phyloP scores from a whole-genome alignment of 495 filamentous ascomycete genomes.

The Penicillium fimorum region DNA sequence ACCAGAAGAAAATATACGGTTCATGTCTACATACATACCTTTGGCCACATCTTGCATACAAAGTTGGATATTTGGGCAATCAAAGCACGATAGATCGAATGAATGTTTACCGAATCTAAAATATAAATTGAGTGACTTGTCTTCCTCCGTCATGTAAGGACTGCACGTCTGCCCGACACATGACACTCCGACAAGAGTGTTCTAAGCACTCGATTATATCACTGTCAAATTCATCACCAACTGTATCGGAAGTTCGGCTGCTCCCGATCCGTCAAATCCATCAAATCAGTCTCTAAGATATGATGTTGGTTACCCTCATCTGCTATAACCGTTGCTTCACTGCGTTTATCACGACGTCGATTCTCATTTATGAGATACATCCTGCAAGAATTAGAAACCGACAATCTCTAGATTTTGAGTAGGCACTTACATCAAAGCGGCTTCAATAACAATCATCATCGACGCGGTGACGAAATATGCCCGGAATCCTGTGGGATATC shows the following conservation, averaged over 20 bases:
- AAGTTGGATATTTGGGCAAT: background rate
- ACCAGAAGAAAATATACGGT: background rate
- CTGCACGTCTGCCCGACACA: background rate
- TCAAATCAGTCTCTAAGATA: background rate
- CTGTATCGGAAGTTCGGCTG: background rate
- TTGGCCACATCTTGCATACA: too few relatives aligned
- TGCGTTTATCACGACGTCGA: background rate
- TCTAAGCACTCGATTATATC: background rate
- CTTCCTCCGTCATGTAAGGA: background rate
- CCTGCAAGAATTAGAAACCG: background rate
- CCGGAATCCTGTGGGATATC: conserved; percentile 22
- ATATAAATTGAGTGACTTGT: background rate
- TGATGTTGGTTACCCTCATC: background rate
- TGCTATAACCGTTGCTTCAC: background rate
- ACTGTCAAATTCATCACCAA: background rate
- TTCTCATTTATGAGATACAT: background rate
- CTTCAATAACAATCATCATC: conserved; percentile 14
- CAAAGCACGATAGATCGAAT: too few relatives aligned
- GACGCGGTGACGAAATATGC: conserved; percentile 18
- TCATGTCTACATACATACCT: background rate
- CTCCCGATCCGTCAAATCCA: background rate
- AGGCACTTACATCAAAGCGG: conserved; percentile 10
- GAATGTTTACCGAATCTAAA: background rate
- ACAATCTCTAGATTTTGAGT: background rate
- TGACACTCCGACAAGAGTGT: background rate